Percentiles rank a stretch among this genome's conserved stretches.
These are phyloP conservation scores for Suhomyces chickasaworum DNA, from an alignment of 1,139 yeast species.

Conservation along the genomic window DNA sequence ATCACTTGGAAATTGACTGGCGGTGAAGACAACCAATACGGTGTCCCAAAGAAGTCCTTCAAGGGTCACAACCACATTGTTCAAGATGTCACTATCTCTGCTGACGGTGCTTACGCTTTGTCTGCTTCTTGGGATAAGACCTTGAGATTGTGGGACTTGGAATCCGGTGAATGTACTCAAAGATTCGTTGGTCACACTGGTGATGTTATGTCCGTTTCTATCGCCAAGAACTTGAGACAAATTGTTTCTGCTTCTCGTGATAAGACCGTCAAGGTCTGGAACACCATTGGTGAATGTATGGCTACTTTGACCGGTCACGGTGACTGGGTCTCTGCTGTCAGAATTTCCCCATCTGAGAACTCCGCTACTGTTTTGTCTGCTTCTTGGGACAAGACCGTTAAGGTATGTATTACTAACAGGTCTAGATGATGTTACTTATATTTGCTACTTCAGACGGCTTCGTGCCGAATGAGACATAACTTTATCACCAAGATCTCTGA, in stretches of 20 bases:
- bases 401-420: conserved; percentile 67
- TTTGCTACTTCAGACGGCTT: conserved; percentile 99
- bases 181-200: conserved; percentile 98
- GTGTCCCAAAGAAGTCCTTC: conserved; percentile 97
- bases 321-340: conserved; percentile 99
- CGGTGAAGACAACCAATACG: conserved; percentile 92
- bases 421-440: conserved; percentile 69
- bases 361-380: conserved; percentile 89
- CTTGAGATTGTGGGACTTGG: conserved; percentile 97
- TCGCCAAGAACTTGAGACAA: conserved; percentile 96
- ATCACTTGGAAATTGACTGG: conserved; percentile 99
- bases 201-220: conserved; percentile 96
- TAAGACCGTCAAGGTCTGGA: conserved; percentile 99
- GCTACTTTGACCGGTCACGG: conserved; percentile 92
- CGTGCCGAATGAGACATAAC: conserved; percentile 87
- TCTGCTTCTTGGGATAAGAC: conserved; percentile 99
- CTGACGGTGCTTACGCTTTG: conserved; percentile 97
- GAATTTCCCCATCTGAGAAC: conserved; percentile 84
- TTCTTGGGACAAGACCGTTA: conserved; percentile 98
- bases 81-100: conserved; percentile 96
- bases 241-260: conserved; percentile 99
- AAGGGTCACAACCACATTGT: conserved; percentile 99
- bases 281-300: conserved; percentile 98
- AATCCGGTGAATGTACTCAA: conserved; percentile 90
- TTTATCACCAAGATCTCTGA: conserved; percentile 99